A percentile compares a stretch with the other conserved stretches of the same genome.
phyloP scores from a whole-genome alignment of 495 filamentous ascomycete species.

The Aspergillus coremiiformis region DNA sequence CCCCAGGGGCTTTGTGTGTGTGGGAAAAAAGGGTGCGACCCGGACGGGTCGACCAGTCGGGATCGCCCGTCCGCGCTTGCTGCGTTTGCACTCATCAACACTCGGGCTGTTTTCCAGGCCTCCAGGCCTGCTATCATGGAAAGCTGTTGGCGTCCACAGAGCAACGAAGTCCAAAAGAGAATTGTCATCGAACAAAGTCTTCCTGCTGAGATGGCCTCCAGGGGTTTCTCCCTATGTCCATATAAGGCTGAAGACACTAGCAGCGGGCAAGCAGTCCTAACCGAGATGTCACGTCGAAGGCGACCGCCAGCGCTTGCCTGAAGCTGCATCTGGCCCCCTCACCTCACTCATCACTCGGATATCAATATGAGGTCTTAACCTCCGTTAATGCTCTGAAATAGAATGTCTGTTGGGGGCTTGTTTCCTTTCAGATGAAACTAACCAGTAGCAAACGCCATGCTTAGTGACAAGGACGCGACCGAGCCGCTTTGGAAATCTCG shows the following conservation, averaged over 20 bases:
- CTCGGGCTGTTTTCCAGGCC: too few species aligned
- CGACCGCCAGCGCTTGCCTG: background rate
- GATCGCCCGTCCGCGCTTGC: slow-evolving; percentile 16
- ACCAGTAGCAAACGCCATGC: background rate
- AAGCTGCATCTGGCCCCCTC: background rate
- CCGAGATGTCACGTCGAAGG: background rate
- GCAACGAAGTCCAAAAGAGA: background rate
- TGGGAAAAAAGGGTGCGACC: slow-evolving; percentile 10
- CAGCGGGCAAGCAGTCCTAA: background rate
- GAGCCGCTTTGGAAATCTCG: background rate
- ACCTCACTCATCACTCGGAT: background rate
- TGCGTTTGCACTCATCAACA: slow-evolving; percentile 19
- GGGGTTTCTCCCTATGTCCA: background rate
- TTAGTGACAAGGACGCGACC: background rate
- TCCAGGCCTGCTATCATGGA: background rate
- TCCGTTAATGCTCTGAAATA: background rate
- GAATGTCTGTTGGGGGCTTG: background rate
- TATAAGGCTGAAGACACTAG: background rate
- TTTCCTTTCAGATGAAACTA: background rate
- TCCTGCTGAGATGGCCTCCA: background rate
- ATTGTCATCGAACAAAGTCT: background rate
- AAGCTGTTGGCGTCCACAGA: background rate
- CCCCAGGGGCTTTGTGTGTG: background rate
- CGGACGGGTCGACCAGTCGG: slow-evolving; percentile 17
- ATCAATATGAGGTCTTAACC: background rate